These are phyloP conservation scores for Hippophae gyantsensis DNA, from an alignment of 306 rosid species.

Conservation along the genomic window DNA sequence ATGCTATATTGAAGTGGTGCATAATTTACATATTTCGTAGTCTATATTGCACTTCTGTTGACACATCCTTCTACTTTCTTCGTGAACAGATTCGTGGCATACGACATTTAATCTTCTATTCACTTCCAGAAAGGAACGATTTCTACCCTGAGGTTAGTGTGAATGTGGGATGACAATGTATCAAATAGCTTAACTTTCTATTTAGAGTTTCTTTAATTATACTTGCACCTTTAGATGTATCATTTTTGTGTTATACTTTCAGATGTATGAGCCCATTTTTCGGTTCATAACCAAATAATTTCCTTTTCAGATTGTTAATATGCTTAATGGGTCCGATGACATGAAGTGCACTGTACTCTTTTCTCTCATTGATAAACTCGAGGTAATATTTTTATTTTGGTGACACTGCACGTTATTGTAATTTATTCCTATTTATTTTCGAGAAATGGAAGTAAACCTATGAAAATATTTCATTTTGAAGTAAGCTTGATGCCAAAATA, in stretches of 20 bases:
- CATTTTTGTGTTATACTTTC: neutral
- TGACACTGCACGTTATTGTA: neutral
- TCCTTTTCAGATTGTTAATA: conserved; percentile 61
- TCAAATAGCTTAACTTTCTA: neutral
- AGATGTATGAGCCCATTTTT: neutral
- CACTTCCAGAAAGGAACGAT: conserved; percentile 85
- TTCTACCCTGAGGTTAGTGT: conserved; percentile 80
- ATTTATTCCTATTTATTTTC: too few species aligned
- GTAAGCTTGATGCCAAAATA: too few species aligned
- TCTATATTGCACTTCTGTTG: neutral
- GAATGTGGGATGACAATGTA: conserved; percentile 5
- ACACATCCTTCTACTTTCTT: conserved; percentile 15
- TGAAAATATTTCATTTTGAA: too few species aligned
- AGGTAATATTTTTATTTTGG: conserved; percentile 32
- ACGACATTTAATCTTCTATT: conserved; percentile 60
- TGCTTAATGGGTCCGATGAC: conserved; percentile 57
- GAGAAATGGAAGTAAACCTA: too few species aligned
- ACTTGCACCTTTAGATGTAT: neutral
- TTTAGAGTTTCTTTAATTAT: neutral
- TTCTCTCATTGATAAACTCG: conserved; percentile 60
- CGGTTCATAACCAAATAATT: neutral
- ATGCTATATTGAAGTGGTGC: neutral
- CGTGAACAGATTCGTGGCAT: conserved; percentile 70
- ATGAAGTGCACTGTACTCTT: conserved; percentile 59
- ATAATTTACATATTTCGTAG: neutral